A percentile compares a stretch with the other conserved stretches of the same genome.
Evolutionary conservation across 2,329 filamentous ascomycete genomes (phyloP).

Genomic region (Paracorniculantispora psalliotae): DNA sequence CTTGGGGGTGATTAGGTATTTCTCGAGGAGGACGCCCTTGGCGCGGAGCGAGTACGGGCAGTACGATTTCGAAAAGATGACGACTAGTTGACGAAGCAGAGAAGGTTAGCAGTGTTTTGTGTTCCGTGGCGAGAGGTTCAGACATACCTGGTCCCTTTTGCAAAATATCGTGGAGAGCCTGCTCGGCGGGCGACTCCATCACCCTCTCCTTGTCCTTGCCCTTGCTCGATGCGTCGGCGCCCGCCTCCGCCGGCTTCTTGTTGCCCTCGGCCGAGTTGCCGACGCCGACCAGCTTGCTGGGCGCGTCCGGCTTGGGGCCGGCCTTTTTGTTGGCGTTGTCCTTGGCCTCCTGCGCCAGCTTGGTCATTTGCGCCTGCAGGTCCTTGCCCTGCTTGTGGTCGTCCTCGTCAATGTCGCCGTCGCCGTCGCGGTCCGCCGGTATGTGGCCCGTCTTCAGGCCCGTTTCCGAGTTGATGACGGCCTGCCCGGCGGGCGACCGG

Average conservation of each 20-base stretch:
- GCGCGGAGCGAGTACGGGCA: conserved; percentile 83
- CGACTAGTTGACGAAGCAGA: conserved; percentile 58
- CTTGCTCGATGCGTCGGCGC: too few relatives aligned
- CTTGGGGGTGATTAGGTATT: conserved; percentile 75
- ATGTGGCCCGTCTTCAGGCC: conserved; percentile 35
- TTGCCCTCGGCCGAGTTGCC: conserved; percentile 53
- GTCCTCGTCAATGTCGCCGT: conserved; percentile 52
- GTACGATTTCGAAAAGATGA: conserved; percentile 94
- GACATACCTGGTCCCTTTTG: conserved; percentile 76
- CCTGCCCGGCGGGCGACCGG: conserved; percentile 27
- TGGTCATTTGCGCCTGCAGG: conserved; percentile 59
- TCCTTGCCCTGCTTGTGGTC: conserved; percentile 45
- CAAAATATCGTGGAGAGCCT: conserved; percentile 71
- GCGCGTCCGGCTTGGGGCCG: conserved; percentile 54
- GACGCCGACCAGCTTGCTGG: conserved; percentile 53
- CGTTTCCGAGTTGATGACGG: conserved; percentile 37
- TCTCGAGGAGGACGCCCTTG: conserved; percentile 77
- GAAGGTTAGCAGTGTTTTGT: conserved; percentile 1
- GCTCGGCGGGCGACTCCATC: conserved; percentile 58
- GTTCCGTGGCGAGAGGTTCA: neutral
- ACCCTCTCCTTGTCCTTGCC: conserved; percentile 25
- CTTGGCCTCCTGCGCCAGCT: conserved; percentile 65
- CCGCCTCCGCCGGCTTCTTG: conserved; percentile 28
- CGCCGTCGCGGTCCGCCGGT: conserved; percentile 45
- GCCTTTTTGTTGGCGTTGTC: conserved; percentile 64